Evolutionary conservation across 73 alveolate species (phyloP).

Genomic region (Urostyla sp.): DNA sequence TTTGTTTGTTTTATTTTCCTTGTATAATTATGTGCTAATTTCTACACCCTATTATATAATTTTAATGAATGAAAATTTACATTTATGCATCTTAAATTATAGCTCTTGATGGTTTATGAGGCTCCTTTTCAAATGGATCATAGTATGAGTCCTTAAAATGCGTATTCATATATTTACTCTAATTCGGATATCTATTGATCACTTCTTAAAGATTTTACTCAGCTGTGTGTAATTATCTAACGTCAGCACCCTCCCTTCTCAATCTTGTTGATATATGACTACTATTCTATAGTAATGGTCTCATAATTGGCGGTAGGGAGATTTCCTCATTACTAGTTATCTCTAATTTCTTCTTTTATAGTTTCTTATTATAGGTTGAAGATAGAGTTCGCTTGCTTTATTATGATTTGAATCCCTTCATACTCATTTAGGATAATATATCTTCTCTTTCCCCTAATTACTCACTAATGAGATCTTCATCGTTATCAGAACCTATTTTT

Average conservation of each 20-base stretch:
- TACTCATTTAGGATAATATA: slow-evolving; percentile 18
- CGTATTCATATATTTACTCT: slow-evolving; percentile 27
- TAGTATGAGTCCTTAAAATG: slow-evolving; percentile 32
- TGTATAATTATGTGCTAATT: slow-evolving; percentile 29
- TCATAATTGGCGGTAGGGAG: slow-evolving; percentile 54
- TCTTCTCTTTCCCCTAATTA: background rate
- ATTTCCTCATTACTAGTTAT: slow-evolving; percentile 7
- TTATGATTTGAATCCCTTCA: background rate
- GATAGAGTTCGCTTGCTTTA: background rate
- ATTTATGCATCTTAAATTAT: slow-evolving; percentile 2
- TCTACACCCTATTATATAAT: slow-evolving; percentile 4
- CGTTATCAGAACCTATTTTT: slow-evolving; percentile 1
- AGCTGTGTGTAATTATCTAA: slow-evolving; percentile 16
- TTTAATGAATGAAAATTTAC: background rate
- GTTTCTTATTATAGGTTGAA: background rate
- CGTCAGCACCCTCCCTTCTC: background rate
- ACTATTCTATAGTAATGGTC: slow-evolving; percentile 34
- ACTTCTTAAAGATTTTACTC: slow-evolving; percentile 16
- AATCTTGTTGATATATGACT: background rate
- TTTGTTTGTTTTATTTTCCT: slow-evolving; percentile 1
- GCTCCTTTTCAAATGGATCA: slow-evolving; percentile 55
- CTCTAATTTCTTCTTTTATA: background rate
- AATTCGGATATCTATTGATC: slow-evolving; percentile 31
- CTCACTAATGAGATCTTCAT: slow-evolving; percentile 3
- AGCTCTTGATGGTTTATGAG: slow-evolving; percentile 40